Conservation (phyloP, 2,329 filamentous ascomycete genomes). For the Aspergillus costaricaensis region DNA sequence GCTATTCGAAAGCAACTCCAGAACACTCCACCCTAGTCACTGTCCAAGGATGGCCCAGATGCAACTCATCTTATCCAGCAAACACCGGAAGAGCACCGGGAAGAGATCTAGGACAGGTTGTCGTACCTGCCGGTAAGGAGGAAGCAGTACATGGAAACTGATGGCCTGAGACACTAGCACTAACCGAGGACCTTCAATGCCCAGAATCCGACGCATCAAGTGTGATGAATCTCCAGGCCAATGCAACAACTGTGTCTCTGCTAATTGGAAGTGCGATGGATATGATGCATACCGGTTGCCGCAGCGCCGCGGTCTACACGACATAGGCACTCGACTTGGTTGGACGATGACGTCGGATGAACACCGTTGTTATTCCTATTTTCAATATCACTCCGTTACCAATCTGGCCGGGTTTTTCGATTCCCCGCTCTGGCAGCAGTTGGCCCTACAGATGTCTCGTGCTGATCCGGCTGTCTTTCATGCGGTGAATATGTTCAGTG, state of each 20-base stretch:
- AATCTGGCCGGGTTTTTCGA: slow-evolving; percentile 5
- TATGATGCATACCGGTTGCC: slow-evolving; percentile 3
- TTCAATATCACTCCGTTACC: slow-evolving; percentile 6
- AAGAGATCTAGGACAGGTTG: slow-evolving; percentile 13
- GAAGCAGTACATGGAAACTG: not conserved
- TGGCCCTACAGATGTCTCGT: slow-evolving; percentile 7
- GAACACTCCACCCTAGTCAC: no score
- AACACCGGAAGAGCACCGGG: not conserved
- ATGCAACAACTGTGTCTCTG: slow-evolving; percentile 6
- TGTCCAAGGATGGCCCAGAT: not conserved
- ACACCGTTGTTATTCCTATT: slow-evolving; percentile 5
- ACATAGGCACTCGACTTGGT: not conserved
- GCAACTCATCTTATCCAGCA: not conserved
- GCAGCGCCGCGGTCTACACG: not conserved
- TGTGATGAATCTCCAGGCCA: slow-evolving; percentile 12
- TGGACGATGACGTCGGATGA: slow-evolving; percentile 11
- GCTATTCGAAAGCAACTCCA: no score
- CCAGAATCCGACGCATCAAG: slow-evolving; percentile 12
- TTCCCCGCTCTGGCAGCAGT: slow-evolving; percentile 9
- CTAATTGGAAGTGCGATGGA: slow-evolving; percentile 7
- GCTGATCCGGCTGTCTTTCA: slow-evolving; percentile 9
- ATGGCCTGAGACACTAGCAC: not conserved
- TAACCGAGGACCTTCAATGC: slow-evolving; percentile 3
- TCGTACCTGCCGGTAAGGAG: slow-evolving; percentile 14
- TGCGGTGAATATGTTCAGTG: slow-evolving; percentile 8